Percentiles rank a stretch among this genome's conserved stretches.
Evolutionary conservation across 345 rosid genomes (phyloP).

Genomic region (Arabis hirsuta): DNA sequence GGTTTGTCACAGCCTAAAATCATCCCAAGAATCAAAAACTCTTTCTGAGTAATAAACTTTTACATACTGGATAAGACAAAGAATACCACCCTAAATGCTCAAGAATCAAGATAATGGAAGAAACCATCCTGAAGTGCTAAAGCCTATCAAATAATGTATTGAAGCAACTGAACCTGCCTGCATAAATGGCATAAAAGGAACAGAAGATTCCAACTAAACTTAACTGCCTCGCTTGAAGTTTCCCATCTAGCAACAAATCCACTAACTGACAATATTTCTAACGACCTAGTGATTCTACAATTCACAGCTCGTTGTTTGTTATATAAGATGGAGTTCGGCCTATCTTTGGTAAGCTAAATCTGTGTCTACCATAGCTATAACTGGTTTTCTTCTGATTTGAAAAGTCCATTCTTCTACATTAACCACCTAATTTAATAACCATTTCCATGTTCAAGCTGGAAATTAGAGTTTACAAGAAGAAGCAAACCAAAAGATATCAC

Average conservation of each 20-base stretch:
- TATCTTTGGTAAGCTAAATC: conserved; percentile 18
- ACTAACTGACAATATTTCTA: not conserved
- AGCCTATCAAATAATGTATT: not conserved
- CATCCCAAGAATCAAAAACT: conserved; percentile 41
- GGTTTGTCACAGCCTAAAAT: conserved; percentile 53
- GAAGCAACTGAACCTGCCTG: conserved; percentile 9
- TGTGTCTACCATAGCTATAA: conserved; percentile 2
- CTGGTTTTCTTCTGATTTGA: not conserved
- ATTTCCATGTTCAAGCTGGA: conserved; percentile 1
- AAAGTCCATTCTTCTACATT: not conserved
- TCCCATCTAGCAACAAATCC: conserved; percentile 5
- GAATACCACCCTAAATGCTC: conserved; percentile 6
- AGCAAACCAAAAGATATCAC: not conserved
- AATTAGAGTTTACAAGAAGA: not conserved
- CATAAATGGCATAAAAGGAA: not conserved
- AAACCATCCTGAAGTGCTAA: not conserved
- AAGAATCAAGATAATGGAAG: conserved; percentile 13
- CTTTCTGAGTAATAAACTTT: conserved; percentile 15
- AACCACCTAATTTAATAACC: conserved; percentile 11
- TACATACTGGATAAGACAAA: not conserved
- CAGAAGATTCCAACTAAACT: not conserved
- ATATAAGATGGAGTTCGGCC: not conserved
- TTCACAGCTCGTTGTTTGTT: not conserved
- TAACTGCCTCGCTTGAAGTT: no score
- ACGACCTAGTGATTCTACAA: not conserved